Base-by-base conservation (phyloP, 2,329 filamentous ascomycete genomes). In the Diplodia seriata region DNA sequence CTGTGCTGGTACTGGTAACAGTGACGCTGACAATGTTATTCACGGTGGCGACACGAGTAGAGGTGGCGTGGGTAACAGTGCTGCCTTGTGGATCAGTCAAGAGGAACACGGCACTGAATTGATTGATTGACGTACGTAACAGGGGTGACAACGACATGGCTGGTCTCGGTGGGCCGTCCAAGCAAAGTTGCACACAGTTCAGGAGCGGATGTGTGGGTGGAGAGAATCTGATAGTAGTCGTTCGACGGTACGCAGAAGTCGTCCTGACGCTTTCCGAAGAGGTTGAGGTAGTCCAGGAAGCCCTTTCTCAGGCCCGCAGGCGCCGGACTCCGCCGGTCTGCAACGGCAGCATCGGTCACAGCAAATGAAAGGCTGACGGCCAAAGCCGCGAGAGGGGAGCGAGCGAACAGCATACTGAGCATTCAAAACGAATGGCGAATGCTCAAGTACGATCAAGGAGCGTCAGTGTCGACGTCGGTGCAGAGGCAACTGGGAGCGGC, bases 361-460 rank as follows among this genome's bases (percentile, higher is more conserved):
- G 72, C 74, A 70, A 77, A 74, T 2, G 74, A 77, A 69, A 78
- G 72, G 47, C 76, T 23, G 33, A 73, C 61, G 73, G 73, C 73
- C 71, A 73, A 74, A 69, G 76, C 75, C 74, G 72, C 67, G 29
- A 65, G 53, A 8, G 74, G 69, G n/a, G 74, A 76, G 73, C 65
- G 74, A 74, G 69, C 69, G 72, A 77, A 70, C 69, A 72, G 72
- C 76, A 78, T 77, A 73, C 73, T 70, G 74, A 77, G 74, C 72
- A 75, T 73, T 73, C 74, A 69, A 76, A 71, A 70, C 63, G 70
- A 74, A 68, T 67, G 70, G 55, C 68, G 54, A 65, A 51, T 65
- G 72, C 66, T 68, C 66, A 18, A 63, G 66, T 59, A 64, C 66
- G 66, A 64, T 49, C 59, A 68, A 64, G 26, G 57, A 68, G 38